Conservation (phyloP, 148 eudicot species). For the Selenicereus undatus region DNA sequence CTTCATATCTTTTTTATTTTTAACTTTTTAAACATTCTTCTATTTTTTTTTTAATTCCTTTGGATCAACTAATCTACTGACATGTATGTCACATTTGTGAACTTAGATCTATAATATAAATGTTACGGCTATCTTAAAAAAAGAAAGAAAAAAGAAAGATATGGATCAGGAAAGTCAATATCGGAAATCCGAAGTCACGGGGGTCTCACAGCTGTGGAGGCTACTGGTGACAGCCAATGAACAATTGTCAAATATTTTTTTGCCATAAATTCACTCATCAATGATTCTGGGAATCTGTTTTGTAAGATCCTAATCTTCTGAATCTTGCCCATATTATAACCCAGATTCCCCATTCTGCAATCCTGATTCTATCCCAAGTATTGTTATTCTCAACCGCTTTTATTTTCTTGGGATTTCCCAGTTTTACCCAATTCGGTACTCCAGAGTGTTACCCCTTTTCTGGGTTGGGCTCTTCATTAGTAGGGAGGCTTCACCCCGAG, state of each 20-base stretch:
- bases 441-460: not conserved
- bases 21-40: too few relatives aligned
- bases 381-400: not conserved
- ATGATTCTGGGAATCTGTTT: not conserved
- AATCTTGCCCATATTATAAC: not conserved
- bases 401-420: not conserved
- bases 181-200: not conserved
- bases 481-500: too few relatives aligned
- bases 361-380: slow-evolving; percentile 1
- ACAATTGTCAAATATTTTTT: not conserved
- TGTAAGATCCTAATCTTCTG: not conserved
- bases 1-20: too few relatives aligned
- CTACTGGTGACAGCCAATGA: not conserved
- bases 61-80: too few relatives aligned
- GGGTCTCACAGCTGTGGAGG: not conserved
- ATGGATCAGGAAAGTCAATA: not conserved
- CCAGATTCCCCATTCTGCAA: not conserved
- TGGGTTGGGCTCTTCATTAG: not conserved
- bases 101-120: too few relatives aligned
- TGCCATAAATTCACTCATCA: slow-evolving; percentile 3
- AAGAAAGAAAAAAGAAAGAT: not conserved
- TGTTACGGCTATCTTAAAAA: too few relatives aligned
- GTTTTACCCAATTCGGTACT: not conserved
- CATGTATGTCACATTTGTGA: too few relatives aligned
- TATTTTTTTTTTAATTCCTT: too few relatives aligned